Evolutionary conservation across 306 rosid genomes (phyloP), one percentile per base, ranked within the genome.

Genomic region (Abrus pulchellus): DNA sequence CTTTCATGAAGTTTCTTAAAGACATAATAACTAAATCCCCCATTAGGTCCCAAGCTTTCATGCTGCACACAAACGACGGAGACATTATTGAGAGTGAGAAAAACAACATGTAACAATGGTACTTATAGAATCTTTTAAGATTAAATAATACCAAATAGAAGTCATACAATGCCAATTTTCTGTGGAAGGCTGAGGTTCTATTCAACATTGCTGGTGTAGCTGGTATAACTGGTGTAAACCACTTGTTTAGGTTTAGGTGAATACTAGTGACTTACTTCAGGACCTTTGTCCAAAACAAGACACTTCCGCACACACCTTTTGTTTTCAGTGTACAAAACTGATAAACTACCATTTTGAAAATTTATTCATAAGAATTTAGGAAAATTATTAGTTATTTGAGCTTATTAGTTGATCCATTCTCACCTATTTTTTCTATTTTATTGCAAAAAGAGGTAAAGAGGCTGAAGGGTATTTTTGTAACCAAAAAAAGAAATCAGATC

Each of bases 11-110:
- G 93, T 82, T 88, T 91, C 85, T 87, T 82, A 70, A 95, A 93
- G 54, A 91, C 98, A 77, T 84, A 91, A 85, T 93, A 78, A 85
- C 97, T 87, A 85, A 90, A 95, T 60, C 99, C 99, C 86, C 97
- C 96, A 83, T 86, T 84, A 55, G 99, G 98, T 68, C 98, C 97
- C 89, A 89, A 86, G 90, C 97, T 93, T 83, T 95, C 98, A 80
- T 74, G 97, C 99, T 93, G 89, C 89, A 88, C 30, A 75, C 76
- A 83, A 90, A 84, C 72, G 68, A 75, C 73, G 2, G 55, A 54
- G 43, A 80, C 77, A 57, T 80, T 72, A 52, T 83, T 74, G 41
- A 79, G 53, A 52, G 52, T 64, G 11, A 56, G 45, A 66, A 53
- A 71, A 30, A 56, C 7, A 29, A 38, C 57, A 28, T 56, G 74